phyloP scores from a whole-genome alignment of 208 protist genomes.

The Lotmaria passim region DNA sequence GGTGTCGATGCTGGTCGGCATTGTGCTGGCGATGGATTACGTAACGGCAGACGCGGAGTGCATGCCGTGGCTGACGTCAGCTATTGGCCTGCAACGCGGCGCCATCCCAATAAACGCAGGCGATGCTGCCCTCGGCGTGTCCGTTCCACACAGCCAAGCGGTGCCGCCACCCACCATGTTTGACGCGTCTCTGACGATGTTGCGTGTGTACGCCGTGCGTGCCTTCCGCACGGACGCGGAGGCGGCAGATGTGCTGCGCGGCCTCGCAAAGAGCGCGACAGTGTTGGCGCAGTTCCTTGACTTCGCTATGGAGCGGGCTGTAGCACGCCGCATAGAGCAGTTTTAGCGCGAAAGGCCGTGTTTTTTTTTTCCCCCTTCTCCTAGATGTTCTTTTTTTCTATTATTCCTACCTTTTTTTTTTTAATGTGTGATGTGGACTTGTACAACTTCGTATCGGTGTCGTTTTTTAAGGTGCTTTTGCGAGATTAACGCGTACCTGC shows the following conservation, averaged over 20 bases:
- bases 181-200: conserved; percentile 28
- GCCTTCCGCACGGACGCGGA: conserved; percentile 32
- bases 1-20: conserved; percentile 69
- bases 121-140: not conserved
- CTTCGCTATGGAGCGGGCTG: conserved; percentile 37
- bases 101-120: not conserved
- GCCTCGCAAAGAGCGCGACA: conserved; percentile 22
- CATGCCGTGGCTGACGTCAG: conserved; percentile 2
- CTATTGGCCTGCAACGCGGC: not conserved
- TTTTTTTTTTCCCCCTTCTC: not conserved
- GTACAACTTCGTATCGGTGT: not conserved
- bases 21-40: conserved; percentile 80
- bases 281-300: conserved; percentile 36
- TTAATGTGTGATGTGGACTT: not conserved
- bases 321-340: conserved; percentile 17
- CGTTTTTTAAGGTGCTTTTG: no score
- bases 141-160: not conserved
- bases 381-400: not conserved
- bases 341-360: not conserved
- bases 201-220: conserved; percentile 27
- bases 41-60: conserved; percentile 55
- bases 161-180: conserved; percentile 7
- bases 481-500: no score
- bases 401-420: not conserved
- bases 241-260: conserved; percentile 31